Conservation (phyloP, 2,329 filamentous ascomycete genomes). For the Ambrosiella xylebori region DNA sequence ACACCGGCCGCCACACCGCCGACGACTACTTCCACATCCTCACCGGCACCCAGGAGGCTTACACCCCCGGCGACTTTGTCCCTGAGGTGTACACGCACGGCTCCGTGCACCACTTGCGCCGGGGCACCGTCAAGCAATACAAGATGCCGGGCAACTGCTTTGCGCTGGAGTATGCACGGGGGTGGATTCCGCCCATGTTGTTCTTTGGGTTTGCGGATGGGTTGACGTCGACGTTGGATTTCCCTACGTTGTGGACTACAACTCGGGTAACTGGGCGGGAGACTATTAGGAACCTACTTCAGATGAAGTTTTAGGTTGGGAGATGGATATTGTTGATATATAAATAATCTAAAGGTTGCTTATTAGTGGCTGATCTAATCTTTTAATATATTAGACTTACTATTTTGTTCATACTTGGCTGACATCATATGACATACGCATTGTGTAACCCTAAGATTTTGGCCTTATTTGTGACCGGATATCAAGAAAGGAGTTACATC, state of each 20-base stretch:
- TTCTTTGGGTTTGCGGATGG: conserved; percentile 77
- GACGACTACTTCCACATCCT: conserved; percentile 95
- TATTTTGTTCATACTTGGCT: not conserved
- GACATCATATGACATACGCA: not conserved
- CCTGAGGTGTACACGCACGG: conserved; percentile 55
- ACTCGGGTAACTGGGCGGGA: conserved; percentile 53
- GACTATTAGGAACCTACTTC: conserved; percentile 57
- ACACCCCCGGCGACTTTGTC: conserved; percentile 48
- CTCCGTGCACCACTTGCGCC: conserved; percentile 51
- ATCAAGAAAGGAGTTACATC: too few species aligned
- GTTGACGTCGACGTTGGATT: conserved; percentile 63
- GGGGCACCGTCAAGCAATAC: conserved; percentile 67
- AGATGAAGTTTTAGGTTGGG: conserved; percentile 47
- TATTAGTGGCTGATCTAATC: not conserved
- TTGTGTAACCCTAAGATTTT: not conserved
- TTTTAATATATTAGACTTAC: not conserved
- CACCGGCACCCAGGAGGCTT: conserved; percentile 57
- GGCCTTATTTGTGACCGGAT: not conserved
- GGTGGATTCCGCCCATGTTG: conserved; percentile 88
- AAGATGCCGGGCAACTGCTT: conserved; percentile 62
- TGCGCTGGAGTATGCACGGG: conserved; percentile 67
- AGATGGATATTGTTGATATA: not conserved
- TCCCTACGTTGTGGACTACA: conserved; percentile 73
- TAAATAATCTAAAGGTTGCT: not conserved
- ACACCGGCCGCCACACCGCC: conserved; percentile 74